Evolutionary conservation across 106 monocot species (phyloP), one percentile per base, ranked within the genome.

Genomic region (Alisma plantagoaquatica): DNA sequence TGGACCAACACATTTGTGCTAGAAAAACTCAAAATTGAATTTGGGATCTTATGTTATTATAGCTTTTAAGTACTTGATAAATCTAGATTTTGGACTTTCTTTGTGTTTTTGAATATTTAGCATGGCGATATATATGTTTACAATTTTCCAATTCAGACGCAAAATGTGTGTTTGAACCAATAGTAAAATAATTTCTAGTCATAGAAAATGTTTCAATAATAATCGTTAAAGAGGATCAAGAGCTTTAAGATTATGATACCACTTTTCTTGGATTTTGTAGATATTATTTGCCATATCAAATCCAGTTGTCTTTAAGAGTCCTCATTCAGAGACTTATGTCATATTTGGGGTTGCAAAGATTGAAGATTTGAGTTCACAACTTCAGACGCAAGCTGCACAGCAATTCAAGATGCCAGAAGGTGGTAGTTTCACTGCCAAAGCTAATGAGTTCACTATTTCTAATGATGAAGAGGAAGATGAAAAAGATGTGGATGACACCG

Each of bases 261-360:
- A n/a, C n/a, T n/a, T n/a, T n/a, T n/a, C n/a, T n/a, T n/a, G n/a
- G n/a, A n/a, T n/a, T n/a, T n/a, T n/a, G n/a, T n/a, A 62, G 61
- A n/a, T 62, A 12, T 10, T 35, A 6, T 49, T 62, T 62, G 31
- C 20, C 15, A 49, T 62, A 15, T 62, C 49, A 3, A 62, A 62
- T 20, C 61, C 61, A 17, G 61, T 49, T 50, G 61, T 62, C 15
- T 62, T 62, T 23, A 62, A 49, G 61, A 49, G 31, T 25, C 49
- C 61, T 32, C 31, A 48, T 23, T 50, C 49, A 12, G 61, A 62
- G 11, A 50, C 49, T 10, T 62, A 62, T 23, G 33, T 49, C 32
- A 62, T 49, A 12, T 62, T 62, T 25, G 61, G 61, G 14, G 61
- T 27, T 31, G 61, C 61, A 5, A 62, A 49, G 33, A 49, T 49